Base-by-base conservation (phyloP, 1,284 basidiomycete genomes). In the Apiotrichum montevideense region DNA sequence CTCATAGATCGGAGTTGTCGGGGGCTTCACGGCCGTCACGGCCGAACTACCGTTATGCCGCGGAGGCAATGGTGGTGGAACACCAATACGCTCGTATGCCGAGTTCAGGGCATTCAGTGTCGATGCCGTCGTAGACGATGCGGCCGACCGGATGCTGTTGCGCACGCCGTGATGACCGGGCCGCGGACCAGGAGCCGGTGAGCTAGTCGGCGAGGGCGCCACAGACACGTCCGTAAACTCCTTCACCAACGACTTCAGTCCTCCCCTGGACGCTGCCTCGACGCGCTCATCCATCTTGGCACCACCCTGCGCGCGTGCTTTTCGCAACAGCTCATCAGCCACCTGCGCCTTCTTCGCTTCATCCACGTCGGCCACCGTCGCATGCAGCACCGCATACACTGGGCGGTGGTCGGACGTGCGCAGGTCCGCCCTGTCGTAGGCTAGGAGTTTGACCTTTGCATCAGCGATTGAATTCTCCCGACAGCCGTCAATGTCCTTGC, bases 321-420 rank as follows among this genome's bases (percentile, higher is more conserved):
- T 54, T 39, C 7, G n/a, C 4, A 52, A 21, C 4, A 62, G 40
- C 14, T 52, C 43, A 9, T 49, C 52, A 5, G 52, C 53, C 10
- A 62, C 46, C n/a, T 43, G 35, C 0, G 84, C 82, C 54, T 85
- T 85, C 73, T 89, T 93, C 6, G 78, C 80, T 29, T 84, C 76
- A 70, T 98, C 91, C 41, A 98, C 81, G 33, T 87, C 82, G 47
- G 87, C 82, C 34, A 95, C 84, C 51, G 86, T 83, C 0, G 85
- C 85, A 51, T 84, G 80, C 76, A 97, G 92, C 5, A 88, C 76
- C 2, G 86, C 90, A 66, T 88, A 95, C 1, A 98, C 94, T 67
- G 96, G 96, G 65, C 88, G 85, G 73, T 99, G 96, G 77, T 99
- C 96, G 9, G 93, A 97, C 2, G 88, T 85, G 68, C 81, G 82